Evolutionary conservation across 1,284 basidiomycete species (phyloP).

Genomic region (Ustilago curta): DNA sequence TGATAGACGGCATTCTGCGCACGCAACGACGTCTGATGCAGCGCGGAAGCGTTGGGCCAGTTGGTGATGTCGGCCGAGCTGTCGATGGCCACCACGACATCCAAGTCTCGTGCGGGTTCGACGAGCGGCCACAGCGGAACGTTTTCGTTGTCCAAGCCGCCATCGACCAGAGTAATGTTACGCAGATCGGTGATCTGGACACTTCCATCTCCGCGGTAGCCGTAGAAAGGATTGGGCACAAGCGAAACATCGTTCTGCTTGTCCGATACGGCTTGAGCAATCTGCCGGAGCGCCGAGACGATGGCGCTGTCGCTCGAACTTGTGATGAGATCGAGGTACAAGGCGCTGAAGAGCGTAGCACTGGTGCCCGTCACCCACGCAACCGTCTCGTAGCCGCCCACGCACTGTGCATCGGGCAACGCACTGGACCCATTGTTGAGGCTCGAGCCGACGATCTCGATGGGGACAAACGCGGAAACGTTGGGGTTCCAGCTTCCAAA

Average conservation of each 20-base stretch:
- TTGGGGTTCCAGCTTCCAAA: slow-evolving; percentile 72
- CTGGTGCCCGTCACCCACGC: slow-evolving; percentile 61
- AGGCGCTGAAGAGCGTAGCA: slow-evolving; percentile 69
- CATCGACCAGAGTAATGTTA: slow-evolving; percentile 65
- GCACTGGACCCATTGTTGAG: slow-evolving; percentile 53
- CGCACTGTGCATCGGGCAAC: slow-evolving; percentile 40
- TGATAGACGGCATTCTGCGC: slow-evolving; percentile 37
- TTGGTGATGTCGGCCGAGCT: slow-evolving; percentile 73
- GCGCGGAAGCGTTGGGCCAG: slow-evolving; percentile 77
- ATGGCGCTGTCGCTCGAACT: slow-evolving; percentile 41
- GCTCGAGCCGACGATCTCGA: slow-evolving; percentile 61
- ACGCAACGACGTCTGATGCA: slow-evolving; percentile 68
- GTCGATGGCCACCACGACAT: slow-evolving; percentile 80
- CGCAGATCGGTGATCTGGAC: slow-evolving; percentile 43
- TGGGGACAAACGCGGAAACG: slow-evolving; percentile 62
- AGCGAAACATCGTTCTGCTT: slow-evolving; percentile 71
- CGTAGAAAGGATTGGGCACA: slow-evolving; percentile 71
- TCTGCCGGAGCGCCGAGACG: slow-evolving; percentile 47
- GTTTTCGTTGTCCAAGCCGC: slow-evolving; percentile 71
- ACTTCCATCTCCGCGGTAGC: slow-evolving; percentile 61
- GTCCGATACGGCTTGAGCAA: slow-evolving; percentile 48
- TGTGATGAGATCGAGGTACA: slow-evolving; percentile 62
- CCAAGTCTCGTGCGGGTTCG: slow-evolving; percentile 76
- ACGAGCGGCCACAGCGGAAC: slow-evolving; percentile 77
- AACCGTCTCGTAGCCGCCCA: slow-evolving; percentile 62